Evolutionary conservation across 2,329 filamentous ascomycete species (phyloP).

Genomic region (Neoscytalidium dimidiatum): DNA sequence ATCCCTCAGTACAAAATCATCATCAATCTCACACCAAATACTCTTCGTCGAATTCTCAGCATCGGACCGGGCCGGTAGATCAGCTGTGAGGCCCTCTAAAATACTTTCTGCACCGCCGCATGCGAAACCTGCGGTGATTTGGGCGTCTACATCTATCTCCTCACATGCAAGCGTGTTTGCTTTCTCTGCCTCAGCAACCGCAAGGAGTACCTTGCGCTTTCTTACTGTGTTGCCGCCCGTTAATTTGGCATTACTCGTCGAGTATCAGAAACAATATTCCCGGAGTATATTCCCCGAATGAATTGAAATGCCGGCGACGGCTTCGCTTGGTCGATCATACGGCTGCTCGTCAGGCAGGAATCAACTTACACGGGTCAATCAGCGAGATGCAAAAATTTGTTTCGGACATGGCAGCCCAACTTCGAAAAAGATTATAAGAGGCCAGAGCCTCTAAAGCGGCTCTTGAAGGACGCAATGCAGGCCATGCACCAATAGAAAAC

Average conservation of each 20-base stretch:
- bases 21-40: constrained; percentile 32
- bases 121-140: constrained; percentile 42
- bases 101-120: constrained; percentile 31
- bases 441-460: too few species aligned
- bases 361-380: constrained; percentile 22
- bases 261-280: constrained; percentile 21
- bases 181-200: constrained; percentile 31
- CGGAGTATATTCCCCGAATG: constrained; percentile 24
- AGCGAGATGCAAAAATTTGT: constrained; percentile 21
- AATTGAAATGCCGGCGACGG: constrained; percentile 10
- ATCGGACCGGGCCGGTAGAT: constrained; percentile 33
- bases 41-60: constrained; percentile 38
- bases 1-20: constrained; percentile 39
- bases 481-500: background rate
- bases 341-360: constrained; percentile 21
- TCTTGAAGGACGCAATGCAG: too few species aligned
- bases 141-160: constrained; percentile 42
- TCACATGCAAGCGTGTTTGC: constrained; percentile 44
- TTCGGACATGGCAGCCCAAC: background rate
- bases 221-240: background rate
- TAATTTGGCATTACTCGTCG: constrained; percentile 21
- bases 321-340: constrained; percentile 20
- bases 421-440: background rate
- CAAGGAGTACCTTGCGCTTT: constrained; percentile 32
- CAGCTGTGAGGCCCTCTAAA: constrained; percentile 35